Evolutionary conservation across 768 basidiomycete species (phyloP), one percentile per base, ranked within the genome.

Genomic region (Trichaptum fuscoviolaceum): DNA sequence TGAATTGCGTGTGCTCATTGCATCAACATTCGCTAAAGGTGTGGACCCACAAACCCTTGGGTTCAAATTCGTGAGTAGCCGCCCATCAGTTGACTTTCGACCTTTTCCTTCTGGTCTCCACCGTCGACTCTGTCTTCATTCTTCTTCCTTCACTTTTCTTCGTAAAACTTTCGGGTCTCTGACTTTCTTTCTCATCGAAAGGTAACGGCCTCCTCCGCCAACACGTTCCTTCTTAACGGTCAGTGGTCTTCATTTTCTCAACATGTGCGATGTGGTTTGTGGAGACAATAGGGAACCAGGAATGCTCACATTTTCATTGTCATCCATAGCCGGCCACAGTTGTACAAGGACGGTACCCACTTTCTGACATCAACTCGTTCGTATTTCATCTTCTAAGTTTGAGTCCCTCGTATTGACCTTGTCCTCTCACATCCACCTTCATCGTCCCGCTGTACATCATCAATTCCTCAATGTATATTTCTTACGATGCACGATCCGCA

Each of bases 151-250:
- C 23, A 17, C 12, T 61, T 25, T 34, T 24, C 23, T 25, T 24
- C 59, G n/a, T 58, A 2, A 60, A 4, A 25, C 59, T 3, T 61
- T 61, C 30, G 59, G 59, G 59, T 61, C 59, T 52, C 42, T 52
- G 42, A 52, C 42, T 52, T 12, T 52, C 59, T 61, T 61, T 61
- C 25, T 25, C 15, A 12, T 18, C 30, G 59, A 61, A 61, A 61
- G 59, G 59, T 34, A 52, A 61, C 59, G 59, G 59, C 59, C 59
- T 61, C 59, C 59, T 61, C 59, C 59, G 59, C 30, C 59, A 34
- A 61, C 59, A 61, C 59, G 30, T 34, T 61, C 59, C 12, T 61
- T 61, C 30, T 61, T 61, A 25, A 61, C 24, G 59, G 59, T 61
- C 30, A 61, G 59, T 61, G 24, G 24, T 61, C 23, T 17, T 23